phyloP scores from a whole-genome alignment of 768 basidiomycete species.

The Trichaptum fuscoviolaceum region DNA sequence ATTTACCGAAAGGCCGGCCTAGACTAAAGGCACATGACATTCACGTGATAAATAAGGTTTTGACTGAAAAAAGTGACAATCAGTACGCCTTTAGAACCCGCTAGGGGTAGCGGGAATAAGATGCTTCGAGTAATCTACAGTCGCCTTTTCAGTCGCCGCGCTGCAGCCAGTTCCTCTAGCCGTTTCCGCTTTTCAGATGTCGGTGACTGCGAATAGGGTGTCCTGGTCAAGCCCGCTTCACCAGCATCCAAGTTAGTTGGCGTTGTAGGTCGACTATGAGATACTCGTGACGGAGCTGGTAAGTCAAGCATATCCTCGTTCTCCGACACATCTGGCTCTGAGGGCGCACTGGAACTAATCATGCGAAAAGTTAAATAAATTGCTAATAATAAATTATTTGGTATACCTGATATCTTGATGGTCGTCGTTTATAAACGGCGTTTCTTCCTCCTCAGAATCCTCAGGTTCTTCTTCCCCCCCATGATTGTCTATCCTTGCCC shows the following conservation, averaged over 20 bases:
- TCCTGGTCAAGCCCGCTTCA: slow-evolving; percentile 9
- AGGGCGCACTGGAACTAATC: not conserved
- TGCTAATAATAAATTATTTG: slow-evolving; percentile 3
- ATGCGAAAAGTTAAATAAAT: slow-evolving; percentile 4
- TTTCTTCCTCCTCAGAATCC: slow-evolving; percentile 32
- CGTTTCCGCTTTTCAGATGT: slow-evolving; percentile 28
- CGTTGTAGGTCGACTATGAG: not conserved
- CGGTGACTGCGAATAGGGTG: slow-evolving; percentile 27
- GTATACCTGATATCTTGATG: slow-evolving; percentile 1
- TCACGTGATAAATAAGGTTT: too few species aligned
- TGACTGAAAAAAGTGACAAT: too few species aligned
- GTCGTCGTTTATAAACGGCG: slow-evolving; percentile 30
- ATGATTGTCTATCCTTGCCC: slow-evolving; percentile 32
- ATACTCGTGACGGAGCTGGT: not conserved
- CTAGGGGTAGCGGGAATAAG: too few species aligned
- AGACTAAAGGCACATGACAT: too few species aligned
- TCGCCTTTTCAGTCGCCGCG: not conserved
- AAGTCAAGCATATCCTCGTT: slow-evolving; percentile 1
- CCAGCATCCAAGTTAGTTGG: not conserved
- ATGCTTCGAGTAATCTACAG: not conserved
- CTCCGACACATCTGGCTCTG: not conserved
- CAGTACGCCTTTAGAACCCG: not conserved
- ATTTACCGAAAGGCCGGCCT: too few species aligned
- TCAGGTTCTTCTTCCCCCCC: slow-evolving; percentile 35
- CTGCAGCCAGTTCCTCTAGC: slow-evolving; percentile 26